Percentiles rank a stretch among this genome's conserved stretches.
Evolutionary conservation across 163 green algal species (phyloP).

Genomic region (Chlorella variabilis): DNA sequence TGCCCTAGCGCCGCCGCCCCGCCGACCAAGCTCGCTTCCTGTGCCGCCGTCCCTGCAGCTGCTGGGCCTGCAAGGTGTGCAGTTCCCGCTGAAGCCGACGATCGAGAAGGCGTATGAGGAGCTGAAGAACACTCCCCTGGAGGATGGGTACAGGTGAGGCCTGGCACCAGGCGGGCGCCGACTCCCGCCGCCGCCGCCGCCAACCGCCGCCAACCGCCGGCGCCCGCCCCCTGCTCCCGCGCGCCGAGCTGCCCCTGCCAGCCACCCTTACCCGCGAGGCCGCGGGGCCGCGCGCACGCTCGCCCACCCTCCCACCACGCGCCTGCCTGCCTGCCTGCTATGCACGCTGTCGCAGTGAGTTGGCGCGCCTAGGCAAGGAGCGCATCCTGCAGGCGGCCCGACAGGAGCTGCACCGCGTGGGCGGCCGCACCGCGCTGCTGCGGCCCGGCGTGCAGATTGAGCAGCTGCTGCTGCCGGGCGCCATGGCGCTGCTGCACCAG

Average conservation of each 20-base stretch:
- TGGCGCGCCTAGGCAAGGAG: slow-evolving; percentile 46
- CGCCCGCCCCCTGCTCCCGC: no score
- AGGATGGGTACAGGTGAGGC: slow-evolving; percentile 17
- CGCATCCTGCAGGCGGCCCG: slow-evolving; percentile 47
- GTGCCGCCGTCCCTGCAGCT: no score
- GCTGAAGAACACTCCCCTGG: slow-evolving; percentile 20
- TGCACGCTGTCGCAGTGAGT: no score
- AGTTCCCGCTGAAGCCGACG: neutral
- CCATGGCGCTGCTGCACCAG: slow-evolving; percentile 52
- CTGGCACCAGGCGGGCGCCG: neutral
- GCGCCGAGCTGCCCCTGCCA: no score
- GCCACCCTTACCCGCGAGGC: no score
- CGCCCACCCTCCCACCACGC: no score
- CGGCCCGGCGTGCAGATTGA: slow-evolving; percentile 35
- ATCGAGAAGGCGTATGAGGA: slow-evolving; percentile 30
- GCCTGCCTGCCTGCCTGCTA: no score
- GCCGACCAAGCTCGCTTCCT: no score
- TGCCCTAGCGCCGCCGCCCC: no score
- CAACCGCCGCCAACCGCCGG: neutral
- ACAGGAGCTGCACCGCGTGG: slow-evolving; percentile 21
- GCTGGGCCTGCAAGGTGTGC: slow-evolving; percentile 11
- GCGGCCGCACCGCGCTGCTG: slow-evolving; percentile 28
- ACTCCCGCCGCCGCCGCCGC: neutral
- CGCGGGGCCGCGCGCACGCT: no score
- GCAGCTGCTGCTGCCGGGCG: slow-evolving; percentile 46